Evolutionary conservation across 2,329 filamentous ascomycete species (phyloP).

Genomic region (Nemania sp.): DNA sequence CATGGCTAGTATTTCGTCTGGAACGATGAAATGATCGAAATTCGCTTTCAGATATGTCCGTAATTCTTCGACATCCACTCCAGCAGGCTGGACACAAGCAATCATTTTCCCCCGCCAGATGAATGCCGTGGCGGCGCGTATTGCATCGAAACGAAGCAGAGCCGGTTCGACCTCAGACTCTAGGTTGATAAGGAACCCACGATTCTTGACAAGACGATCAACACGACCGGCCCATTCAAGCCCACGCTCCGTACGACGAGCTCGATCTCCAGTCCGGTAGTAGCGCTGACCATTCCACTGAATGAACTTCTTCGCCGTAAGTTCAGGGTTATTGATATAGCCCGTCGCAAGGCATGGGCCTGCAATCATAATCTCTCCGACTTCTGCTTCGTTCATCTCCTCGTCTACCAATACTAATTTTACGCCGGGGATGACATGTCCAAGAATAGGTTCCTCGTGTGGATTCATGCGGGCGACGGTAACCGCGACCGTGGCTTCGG

Average conservation of each 20-base stretch:
- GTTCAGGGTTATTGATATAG: constrained; percentile 8
- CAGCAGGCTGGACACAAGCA: constrained; percentile 3
- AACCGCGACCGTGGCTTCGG: constrained; percentile 16
- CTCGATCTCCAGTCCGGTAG: constrained; percentile 16
- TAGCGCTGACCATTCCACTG: constrained; percentile 8
- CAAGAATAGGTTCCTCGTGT: not conserved
- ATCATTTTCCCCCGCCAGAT: constrained; percentile 1
- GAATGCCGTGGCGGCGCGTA: constrained; percentile 5
- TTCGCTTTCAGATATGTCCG: not conserved
- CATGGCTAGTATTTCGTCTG: constrained; percentile 3
- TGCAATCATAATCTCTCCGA: constrained; percentile 4
- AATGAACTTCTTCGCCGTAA: constrained; percentile 12
- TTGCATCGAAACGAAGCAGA: not conserved
- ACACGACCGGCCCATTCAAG: constrained; percentile 15
- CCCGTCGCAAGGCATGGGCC: constrained; percentile 6
- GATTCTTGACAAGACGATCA: constrained; percentile 12
- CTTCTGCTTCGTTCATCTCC: not conserved
- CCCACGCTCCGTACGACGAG: constrained; percentile 11
- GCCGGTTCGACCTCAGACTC: constrained; percentile 6
- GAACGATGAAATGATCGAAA: constrained; percentile 1
- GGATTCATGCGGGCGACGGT: too few relatives aligned
- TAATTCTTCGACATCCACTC: not conserved
- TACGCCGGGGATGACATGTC: not conserved
- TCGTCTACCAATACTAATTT: not conserved
- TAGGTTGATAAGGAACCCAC: constrained; percentile 11